Base-by-base conservation (phyloP, 2,329 filamentous ascomycete genomes). In the Xylaria sp. region DNA sequence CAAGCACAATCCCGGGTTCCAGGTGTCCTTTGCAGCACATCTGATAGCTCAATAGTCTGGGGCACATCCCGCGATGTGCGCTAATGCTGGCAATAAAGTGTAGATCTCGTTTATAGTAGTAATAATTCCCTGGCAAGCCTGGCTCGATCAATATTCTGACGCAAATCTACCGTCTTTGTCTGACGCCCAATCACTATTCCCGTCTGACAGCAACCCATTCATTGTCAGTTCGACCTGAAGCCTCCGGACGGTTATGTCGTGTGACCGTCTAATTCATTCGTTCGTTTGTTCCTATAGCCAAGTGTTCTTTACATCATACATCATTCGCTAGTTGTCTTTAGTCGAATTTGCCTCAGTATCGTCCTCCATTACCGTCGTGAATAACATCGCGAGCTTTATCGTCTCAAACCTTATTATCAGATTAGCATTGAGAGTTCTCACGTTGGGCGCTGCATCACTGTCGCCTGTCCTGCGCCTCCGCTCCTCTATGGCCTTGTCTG, bases 401-500 rank as follows among this genome's bases (percentile, higher is more conserved):
- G 42, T 44, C 28, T 36, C n/a, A 7, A 59, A 15, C 20, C 20
- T 28, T 26, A 38, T n/a, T 31, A 38, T 20, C 2, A 38, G 5
- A 38, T 36, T n/a, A 33, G 38, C 38, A 26, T 46, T 10, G 33
- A 33, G 33, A 31, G 33, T 42, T 42, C 42, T 26, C 42, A 20
- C 31, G 56, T 46, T 48, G 60, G 20, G 40, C 51, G 10, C 40
- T 40, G 28, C 60, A 36, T 26, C 28, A 38, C 28, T 31, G 9
- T 59, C 38, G 17, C 15, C 26, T 23, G 53, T 20, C 10, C 53
- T 59, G 13, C 56, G 36, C 36, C 56, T 28, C 56, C n/a, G 33
- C 5, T 15, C 33, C n/a, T 59, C 40, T 23, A 65, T 62, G 60
- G 42, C 56, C 20, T 48, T 28, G 42, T 44, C n/a, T 57, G 60